Conservation (phyloP, 768 basidiomycete species). For the Leccinum fibrillosum region DNA sequence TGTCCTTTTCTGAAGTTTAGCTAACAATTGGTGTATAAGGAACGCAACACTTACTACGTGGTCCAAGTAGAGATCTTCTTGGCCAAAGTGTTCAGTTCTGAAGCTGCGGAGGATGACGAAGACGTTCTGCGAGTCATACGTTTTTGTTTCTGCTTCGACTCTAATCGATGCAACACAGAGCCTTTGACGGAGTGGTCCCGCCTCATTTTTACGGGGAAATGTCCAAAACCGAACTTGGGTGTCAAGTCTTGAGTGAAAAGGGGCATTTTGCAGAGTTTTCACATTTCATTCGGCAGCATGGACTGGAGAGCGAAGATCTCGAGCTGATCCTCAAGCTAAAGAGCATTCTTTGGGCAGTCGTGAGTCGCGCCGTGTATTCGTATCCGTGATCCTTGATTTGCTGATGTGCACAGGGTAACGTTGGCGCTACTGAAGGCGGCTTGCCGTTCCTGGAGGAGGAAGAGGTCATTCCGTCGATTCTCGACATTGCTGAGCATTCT, state of each 20-base stretch:
- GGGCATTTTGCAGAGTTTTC: constrained; percentile 91
- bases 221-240: constrained; percentile 94
- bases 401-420: constrained; percentile 67
- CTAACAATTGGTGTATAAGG: constrained; percentile 46
- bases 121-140: constrained; percentile 47
- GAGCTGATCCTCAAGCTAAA: constrained; percentile 88
- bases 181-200: constrained; percentile 84
- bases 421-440: constrained; percentile 87
- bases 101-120: constrained; percentile 59
- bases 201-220: constrained; percentile 98
- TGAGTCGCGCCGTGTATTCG: constrained; percentile 40
- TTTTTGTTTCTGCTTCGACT: neutral
- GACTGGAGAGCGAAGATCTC: constrained; percentile 76
- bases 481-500: constrained; percentile 90
- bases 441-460: constrained; percentile 95
- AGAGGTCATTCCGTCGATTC: constrained; percentile 84
- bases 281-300: constrained; percentile 84
- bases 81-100: constrained; percentile 66
- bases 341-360: constrained; percentile 95
- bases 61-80: constrained; percentile 93
- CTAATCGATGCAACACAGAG: constrained; percentile 35
- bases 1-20: neutral
- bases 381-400: neutral
- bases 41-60: constrained; percentile 90
- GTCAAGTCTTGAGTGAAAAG: constrained; percentile 84